Base-by-base conservation (phyloP, 148 eudicot genomes). In the Vaccinium macrocarpon region DNA sequence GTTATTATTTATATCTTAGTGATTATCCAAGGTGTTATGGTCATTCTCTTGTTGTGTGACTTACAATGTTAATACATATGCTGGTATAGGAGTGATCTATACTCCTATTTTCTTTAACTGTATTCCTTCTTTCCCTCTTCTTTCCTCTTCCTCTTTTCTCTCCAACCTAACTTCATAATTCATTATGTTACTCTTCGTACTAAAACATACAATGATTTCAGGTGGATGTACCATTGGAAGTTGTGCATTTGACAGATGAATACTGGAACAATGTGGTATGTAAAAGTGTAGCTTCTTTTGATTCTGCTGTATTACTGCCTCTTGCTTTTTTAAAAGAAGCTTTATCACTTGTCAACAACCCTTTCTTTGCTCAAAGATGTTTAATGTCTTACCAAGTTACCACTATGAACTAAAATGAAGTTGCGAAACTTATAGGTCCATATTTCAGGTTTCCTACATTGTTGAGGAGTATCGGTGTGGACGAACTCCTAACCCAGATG, bases 401-500 rank as follows among this genome's bases (percentile, higher is more conserved):
- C 19, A 4, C 55, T 51, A 5, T 79, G 23, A 55, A 78, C 16
- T 53, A 32, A 78, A 78, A 84, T 78, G 84, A 76, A 83, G 75
- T 88, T 56, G 80, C 78, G 73, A 83, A 84, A 80, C 83, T 81
- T 72, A 61, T 80, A 77, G 59, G 72, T 83, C 86, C 88, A 50
- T 84, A 81, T 87, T 86, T 88, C 91, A 97, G 98, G 99, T 95
- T 72, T 93, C 98, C 25, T 94, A 95, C 86, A 93, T 97, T 76
- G 95, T 97, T 81, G 93, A 91, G 81, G 99, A 97, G 92, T 97
- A 95, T 85, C 90, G 92, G 75, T 87, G 91, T 88, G 99, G 99
- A 81, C 97, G 96, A 38, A 97, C 99, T 84, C 99, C 99, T 86
- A 97, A 97, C 86, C 99, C 98, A 51, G 99, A 97, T 89, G 96